Evolutionary conservation across 1,284 basidiomycete genomes (phyloP).

Genomic region (Phellinidium pouzarii): DNA sequence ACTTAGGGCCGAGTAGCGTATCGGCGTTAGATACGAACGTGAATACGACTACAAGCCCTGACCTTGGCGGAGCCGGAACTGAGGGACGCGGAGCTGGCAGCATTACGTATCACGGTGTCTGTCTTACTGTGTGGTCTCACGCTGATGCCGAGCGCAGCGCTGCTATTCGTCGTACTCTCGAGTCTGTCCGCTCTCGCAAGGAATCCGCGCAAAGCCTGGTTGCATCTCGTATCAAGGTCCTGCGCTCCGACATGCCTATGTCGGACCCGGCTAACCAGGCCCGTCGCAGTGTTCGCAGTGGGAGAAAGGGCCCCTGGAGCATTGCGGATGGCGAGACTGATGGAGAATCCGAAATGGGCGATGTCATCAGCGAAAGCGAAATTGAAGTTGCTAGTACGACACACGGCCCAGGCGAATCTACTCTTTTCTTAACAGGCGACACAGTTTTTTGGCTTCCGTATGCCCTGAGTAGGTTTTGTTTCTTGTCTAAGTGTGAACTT

Average conservation of each 20-base stretch:
- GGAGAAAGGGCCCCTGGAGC: slow-evolving; percentile 62
- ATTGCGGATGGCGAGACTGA: slow-evolving; percentile 67
- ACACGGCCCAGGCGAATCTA: slow-evolving; percentile 78
- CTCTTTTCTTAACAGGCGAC: slow-evolving; percentile 77
- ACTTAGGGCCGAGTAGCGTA: slow-evolving; percentile 53
- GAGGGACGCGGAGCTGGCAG: slow-evolving; percentile 33
- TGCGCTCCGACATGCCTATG: slow-evolving; percentile 40
- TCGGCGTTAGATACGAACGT: slow-evolving; percentile 17
- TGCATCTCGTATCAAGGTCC: slow-evolving; percentile 55
- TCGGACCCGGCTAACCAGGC: slow-evolving; percentile 49
- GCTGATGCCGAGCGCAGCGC: slow-evolving; percentile 80
- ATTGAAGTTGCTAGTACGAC: slow-evolving; percentile 71
- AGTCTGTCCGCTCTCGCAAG: slow-evolving; percentile 68
- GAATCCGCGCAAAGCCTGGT: slow-evolving; percentile 70
- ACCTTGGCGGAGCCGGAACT: slow-evolving; percentile 19
- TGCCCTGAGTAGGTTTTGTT: slow-evolving; percentile 64
- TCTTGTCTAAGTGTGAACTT: too few species aligned
- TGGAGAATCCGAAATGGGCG: slow-evolving; percentile 60
- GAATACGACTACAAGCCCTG: slow-evolving; percentile 17
- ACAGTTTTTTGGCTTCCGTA: slow-evolving; percentile 93
- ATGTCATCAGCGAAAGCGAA: slow-evolving; percentile 75
- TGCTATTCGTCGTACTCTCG: slow-evolving; percentile 76
- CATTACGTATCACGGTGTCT: slow-evolving; percentile 82
- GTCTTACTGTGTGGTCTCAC: slow-evolving; percentile 90
- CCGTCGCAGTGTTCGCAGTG: slow-evolving; percentile 47